Evolutionary conservation across 1,284 basidiomycete species (phyloP).

Genomic region (Gymnopus androsaceus): DNA sequence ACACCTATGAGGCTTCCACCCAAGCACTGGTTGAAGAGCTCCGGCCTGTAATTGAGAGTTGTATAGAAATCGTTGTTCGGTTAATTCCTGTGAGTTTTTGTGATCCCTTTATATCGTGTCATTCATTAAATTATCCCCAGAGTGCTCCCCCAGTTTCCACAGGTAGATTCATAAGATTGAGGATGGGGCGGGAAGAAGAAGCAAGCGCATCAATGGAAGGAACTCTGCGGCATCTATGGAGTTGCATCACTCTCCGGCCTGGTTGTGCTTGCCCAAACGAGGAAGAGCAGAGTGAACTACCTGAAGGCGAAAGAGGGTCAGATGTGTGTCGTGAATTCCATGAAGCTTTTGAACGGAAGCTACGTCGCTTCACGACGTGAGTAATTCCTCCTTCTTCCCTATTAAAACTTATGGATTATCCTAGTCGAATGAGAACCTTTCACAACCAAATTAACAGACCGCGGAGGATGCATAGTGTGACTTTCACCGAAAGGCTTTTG

Average conservation of each 20-base stretch:
- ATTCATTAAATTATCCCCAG: neutral
- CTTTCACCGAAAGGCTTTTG: constrained; percentile 6
- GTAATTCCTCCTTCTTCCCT: neutral
- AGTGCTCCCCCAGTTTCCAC: neutral
- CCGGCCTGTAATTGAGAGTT: constrained; percentile 6
- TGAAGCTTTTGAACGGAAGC: constrained; percentile 7
- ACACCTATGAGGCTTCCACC: neutral
- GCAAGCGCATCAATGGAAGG: neutral
- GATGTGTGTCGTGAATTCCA: constrained; percentile 7
- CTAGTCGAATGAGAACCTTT: constrained; percentile 1
- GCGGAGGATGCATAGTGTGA: neutral
- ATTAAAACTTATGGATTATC: too few species aligned
- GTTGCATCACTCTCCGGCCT: constrained; percentile 4
- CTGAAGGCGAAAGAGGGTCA: constrained; percentile 5
- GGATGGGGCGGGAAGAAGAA: neutral
- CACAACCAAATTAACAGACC: constrained; percentile 4
- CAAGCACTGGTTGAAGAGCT: neutral
- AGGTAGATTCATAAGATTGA: neutral
- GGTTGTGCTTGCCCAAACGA: constrained; percentile 4
- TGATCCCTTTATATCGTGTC: neutral
- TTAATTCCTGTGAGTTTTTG: constrained; percentile 5
- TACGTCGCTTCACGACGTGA: constrained; percentile 6
- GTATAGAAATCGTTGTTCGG: constrained; percentile 7
- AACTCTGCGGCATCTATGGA: constrained; percentile 2
- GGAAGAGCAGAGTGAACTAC: neutral